Conservation (phyloP, 108 stramenopile species). For the Nannochloropsis salina region DNA sequence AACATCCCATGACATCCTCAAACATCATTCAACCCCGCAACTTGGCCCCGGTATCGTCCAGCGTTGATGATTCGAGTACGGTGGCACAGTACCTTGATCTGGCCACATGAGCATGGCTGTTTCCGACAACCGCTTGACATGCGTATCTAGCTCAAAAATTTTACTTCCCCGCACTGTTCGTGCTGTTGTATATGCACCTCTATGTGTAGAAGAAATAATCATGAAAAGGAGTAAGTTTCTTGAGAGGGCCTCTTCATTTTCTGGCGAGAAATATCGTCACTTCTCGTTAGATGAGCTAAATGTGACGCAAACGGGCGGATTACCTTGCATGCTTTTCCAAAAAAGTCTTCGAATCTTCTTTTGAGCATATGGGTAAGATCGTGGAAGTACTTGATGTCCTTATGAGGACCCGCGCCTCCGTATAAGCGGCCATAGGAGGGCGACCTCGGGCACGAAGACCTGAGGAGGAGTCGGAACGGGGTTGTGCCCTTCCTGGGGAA, state of each 20-base stretch:
- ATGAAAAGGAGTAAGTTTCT: not conserved
- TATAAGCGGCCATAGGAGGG: not conserved
- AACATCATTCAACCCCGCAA: too few relatives aligned
- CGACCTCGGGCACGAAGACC: too few relatives aligned
- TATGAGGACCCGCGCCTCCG: not conserved
- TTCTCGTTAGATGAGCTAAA: too few relatives aligned
- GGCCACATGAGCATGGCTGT: not conserved
- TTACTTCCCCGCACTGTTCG: not conserved
- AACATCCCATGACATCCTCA: too few relatives aligned
- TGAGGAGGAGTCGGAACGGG: too few relatives aligned
- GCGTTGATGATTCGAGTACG: too few relatives aligned
- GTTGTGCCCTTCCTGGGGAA: too few relatives aligned
- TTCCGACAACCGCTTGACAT: not conserved
- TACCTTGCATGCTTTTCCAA: not conserved
- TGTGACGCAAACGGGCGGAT: not conserved
- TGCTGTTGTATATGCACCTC: not conserved
- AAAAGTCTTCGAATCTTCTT: not conserved
- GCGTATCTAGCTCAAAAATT: not conserved
- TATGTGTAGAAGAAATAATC: not conserved
- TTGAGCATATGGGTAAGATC: not conserved
- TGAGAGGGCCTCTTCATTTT: too few relatives aligned
- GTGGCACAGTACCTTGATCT: not conserved
- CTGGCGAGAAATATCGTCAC: too few relatives aligned
- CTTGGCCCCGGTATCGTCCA: too few relatives aligned
- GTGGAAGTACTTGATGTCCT: not conserved